phyloP scores from a whole-genome alignment of 306 rosid species.

The Vigna trinervia region DNA sequence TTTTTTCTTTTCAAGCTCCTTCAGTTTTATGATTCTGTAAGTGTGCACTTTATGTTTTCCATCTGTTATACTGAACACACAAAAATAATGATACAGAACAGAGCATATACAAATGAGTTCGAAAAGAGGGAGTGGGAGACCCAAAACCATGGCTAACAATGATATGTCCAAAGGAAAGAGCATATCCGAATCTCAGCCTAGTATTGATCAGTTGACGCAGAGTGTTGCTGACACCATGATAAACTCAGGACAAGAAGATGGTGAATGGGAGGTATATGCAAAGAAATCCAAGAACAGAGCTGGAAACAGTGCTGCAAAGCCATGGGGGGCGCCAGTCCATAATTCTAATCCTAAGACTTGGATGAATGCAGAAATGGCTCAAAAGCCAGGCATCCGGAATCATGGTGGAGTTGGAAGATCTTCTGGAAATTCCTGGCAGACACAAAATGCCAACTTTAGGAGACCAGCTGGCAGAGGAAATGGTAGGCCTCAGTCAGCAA shows the following conservation, averaged over 20 bases:
- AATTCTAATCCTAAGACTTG: slow-evolving; percentile 55
- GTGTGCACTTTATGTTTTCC: neutral
- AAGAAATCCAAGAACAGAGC: slow-evolving; percentile 73
- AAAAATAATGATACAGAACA: slow-evolving; percentile 2
- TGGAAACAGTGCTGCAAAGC: slow-evolving; percentile 66
- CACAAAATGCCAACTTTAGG: slow-evolving; percentile 52
- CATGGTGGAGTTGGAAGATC: slow-evolving; percentile 59
- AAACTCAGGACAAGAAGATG: slow-evolving; percentile 57
- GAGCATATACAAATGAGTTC: slow-evolving; percentile 54
- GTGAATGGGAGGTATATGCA: slow-evolving; percentile 73
- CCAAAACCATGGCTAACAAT: slow-evolving; percentile 19
- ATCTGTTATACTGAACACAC: neutral
- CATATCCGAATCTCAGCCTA: slow-evolving; percentile 42
- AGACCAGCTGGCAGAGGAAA: slow-evolving; percentile 66
- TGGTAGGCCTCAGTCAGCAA: slow-evolving; percentile 46
- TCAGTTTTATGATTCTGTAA: neutral
- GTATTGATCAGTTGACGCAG: slow-evolving; percentile 57
- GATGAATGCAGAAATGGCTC: slow-evolving; percentile 51
- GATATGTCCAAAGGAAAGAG: slow-evolving; percentile 56
- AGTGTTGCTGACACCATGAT: slow-evolving; percentile 57
- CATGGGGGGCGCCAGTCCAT: slow-evolving; percentile 49
- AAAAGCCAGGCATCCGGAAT: slow-evolving; percentile 39
- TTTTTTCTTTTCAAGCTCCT: neutral
- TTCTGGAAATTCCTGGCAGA: slow-evolving; percentile 49
- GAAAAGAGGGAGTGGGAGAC: slow-evolving; percentile 58